Percentiles rank a stretch among this genome's conserved stretches.
These are phyloP conservation scores for Didymella keratinophila DNA, from an alignment of 2,329 filamentous ascomycete genomes.

Conservation along the genomic window DNA sequence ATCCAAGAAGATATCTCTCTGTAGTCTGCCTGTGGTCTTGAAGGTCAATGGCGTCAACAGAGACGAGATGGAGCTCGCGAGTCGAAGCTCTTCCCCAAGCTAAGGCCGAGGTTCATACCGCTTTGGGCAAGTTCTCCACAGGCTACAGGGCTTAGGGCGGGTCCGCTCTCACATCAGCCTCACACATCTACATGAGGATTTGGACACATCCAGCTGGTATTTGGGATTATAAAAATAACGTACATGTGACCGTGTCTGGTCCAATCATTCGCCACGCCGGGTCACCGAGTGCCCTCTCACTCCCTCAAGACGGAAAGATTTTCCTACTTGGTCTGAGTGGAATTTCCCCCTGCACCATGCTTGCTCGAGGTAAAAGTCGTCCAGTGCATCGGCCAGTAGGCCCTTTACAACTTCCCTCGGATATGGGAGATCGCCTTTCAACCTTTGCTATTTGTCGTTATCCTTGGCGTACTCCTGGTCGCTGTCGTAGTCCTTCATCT, in stretches of 20 bases:
- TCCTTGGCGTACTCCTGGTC: background rate
- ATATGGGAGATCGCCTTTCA: background rate
- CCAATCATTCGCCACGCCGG: background rate
- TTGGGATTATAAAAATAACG: background rate
- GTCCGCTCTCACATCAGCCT: background rate
- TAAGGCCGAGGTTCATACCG: conserved; percentile 13
- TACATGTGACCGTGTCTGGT: background rate
- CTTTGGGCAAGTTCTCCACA: conserved; percentile 9
- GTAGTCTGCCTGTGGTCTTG: background rate
- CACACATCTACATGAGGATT: background rate
- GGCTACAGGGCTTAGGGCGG: conserved; percentile 1
- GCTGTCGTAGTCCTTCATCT: background rate
- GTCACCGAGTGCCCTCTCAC: background rate
- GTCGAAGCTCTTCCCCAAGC: conserved; percentile 6
- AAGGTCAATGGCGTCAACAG: background rate
- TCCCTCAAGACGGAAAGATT: background rate
- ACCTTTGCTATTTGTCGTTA: background rate
- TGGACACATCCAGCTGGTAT: background rate
- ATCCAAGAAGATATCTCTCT: background rate
- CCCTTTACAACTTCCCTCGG: background rate
- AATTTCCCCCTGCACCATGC: background rate
- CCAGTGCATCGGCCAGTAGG: background rate
- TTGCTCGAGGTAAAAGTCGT: background rate
- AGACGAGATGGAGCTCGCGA: conserved; percentile 4
- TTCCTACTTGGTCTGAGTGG: background rate